Evolutionary conservation across 192 early-diverging fungal species (phyloP).

Genomic region (Coemansia sp.): DNA sequence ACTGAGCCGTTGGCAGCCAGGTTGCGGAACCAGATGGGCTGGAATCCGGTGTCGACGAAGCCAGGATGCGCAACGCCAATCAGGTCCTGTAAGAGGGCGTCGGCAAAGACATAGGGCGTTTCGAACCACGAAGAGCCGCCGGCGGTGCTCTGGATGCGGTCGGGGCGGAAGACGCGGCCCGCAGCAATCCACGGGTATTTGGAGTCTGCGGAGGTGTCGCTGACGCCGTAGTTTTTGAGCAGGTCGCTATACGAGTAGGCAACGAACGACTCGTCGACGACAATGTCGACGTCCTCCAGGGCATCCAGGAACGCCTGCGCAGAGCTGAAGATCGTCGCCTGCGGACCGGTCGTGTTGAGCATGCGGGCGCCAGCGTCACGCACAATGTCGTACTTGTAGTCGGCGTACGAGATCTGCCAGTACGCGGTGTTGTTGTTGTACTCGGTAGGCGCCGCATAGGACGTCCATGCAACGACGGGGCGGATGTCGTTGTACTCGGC

Average conservation of each 20-base stretch:
- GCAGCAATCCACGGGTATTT: conserved; percentile 67
- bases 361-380: conserved; percentile 69
- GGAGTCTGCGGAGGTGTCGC: conserved; percentile 22
- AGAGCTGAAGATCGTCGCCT: conserved; percentile 41
- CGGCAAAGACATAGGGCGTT: conserved; percentile 64
- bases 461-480: conserved; percentile 66
- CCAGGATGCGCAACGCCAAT: conserved; percentile 65
- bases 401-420: conserved; percentile 61
- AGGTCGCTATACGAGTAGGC: conserved; percentile 54
- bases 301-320: conserved; percentile 57
- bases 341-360: conserved; percentile 52
- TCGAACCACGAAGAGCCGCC: conserved; percentile 77
- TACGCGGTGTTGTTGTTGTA: conserved; percentile 73
- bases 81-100: conserved; percentile 72
- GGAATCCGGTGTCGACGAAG: conserved; percentile 53
- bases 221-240: conserved; percentile 61
- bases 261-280: conserved; percentile 73
- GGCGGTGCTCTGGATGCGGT: conserved; percentile 63
- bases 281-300: conserved; percentile 62
- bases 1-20: conserved; percentile 61
- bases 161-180: conserved; percentile 67
- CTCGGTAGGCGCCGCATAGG: conserved; percentile 58
- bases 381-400: conserved; percentile 64
- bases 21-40: conserved; percentile 73
- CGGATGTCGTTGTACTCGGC: conserved; percentile 48